Conservation (phyloP, 805 yeast genomes). For the Lipomyces anomalus region DNA sequence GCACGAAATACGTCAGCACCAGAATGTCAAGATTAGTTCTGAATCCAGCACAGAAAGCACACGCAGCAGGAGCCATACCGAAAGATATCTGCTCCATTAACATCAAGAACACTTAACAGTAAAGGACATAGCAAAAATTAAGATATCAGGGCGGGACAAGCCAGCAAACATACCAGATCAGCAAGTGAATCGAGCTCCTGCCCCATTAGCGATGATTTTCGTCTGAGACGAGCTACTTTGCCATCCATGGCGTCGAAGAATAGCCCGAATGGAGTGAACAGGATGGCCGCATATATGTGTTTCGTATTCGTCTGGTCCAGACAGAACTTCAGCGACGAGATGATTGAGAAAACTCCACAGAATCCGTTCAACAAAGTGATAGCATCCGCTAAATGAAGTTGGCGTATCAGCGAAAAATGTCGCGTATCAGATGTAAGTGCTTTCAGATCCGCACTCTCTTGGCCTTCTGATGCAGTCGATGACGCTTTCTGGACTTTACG, state of each 20-base stretch:
- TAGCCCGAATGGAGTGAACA: slow-evolving; percentile 82
- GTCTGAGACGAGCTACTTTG: slow-evolving; percentile 89
- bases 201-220: slow-evolving; percentile 89
- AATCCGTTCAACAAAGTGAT: slow-evolving; percentile 80
- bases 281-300: slow-evolving; percentile 72
- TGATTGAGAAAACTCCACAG: slow-evolving; percentile 84
- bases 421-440: slow-evolving; percentile 37
- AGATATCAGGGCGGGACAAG: not conserved
- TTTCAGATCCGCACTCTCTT: too few relatives aligned
- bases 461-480: too few relatives aligned
- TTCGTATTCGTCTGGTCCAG: slow-evolving; percentile 54
- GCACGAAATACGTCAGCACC: slow-evolving; percentile 72
- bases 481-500: too few relatives aligned
- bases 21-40: slow-evolving; percentile 77
- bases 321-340: slow-evolving; percentile 78
- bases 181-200: slow-evolving; percentile 97
- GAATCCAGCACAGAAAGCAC: slow-evolving; percentile 87
- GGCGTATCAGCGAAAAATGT: slow-evolving; percentile 47
- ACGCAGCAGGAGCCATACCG: slow-evolving; percentile 91
- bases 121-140: not conserved
- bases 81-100: slow-evolving; percentile 45
- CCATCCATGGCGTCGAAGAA: slow-evolving; percentile 97
- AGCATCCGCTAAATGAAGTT: slow-evolving; percentile 88
- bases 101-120: not conserved
- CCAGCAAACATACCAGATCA: slow-evolving; percentile 53